Base-by-base conservation (phyloP, 2,329 filamentous ascomycete species). In the Xylariales sp. region DNA sequence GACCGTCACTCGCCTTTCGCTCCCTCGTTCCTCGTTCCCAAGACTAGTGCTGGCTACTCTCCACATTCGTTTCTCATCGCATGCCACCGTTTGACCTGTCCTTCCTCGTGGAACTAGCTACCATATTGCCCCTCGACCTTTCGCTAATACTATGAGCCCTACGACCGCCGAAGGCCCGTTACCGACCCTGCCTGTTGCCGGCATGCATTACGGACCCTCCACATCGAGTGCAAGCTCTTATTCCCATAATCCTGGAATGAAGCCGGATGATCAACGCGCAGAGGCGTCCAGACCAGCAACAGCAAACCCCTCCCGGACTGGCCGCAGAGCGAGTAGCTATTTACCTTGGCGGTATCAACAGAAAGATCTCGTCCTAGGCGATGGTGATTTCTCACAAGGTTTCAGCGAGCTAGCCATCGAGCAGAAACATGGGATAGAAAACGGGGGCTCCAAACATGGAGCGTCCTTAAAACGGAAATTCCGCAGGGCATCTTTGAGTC, bases 401-500 rank as follows among this genome's bases (percentile, higher is more conserved):
- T 62, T 76, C 7, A 64, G 66, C 36, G 74, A 76, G 48, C 64
- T 74, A 0, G 58, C 52, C 14, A 69, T 78, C 30, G 75, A 75
- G 45, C 72, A 76, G 50, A 68, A 69, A 45, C 54, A 66, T 16
- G 69, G 67, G 30, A 23, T 46, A 43, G 65, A 71, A 56, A 65
- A 53, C 39, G 69, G 67, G 10, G 39, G 23, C n/a, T 62, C 62
- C 14, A 71, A 57, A 43, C 68, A 71, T 16, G 69, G 62, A 12
- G 66, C 71, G 6, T 75, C 75, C 14, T 67, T 89, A 64, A 86
- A 83, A 74, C 82, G 84, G 55, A 85, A 84, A 69, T 80, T 89
- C 57, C 83, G 86, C 30, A 81, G 87, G 9, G 87, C 87, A 0
- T 89, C 87, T 3, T 73, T 87, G 60, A 86, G 85, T 8, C 74